Base-by-base conservation (phyloP, 805 yeast species). In the Candida berthetii region DNA sequence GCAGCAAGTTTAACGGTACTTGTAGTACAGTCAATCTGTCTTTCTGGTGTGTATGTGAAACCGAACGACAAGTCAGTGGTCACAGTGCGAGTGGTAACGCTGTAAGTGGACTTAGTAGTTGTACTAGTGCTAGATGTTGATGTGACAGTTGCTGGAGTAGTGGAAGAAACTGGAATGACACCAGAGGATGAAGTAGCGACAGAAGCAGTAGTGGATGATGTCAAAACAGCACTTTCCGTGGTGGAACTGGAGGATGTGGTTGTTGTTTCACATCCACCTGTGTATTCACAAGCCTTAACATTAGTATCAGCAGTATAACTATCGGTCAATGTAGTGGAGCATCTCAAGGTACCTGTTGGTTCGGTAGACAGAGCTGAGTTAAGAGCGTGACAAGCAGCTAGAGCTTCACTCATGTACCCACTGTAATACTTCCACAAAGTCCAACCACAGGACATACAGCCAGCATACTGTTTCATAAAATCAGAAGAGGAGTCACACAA, bases 371-470 rank as follows among this genome's bases (percentile, higher is more conserved):
- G 38, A 17, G 54, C 44, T 29, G n/a, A n/a, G n/a, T n/a, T n/a
- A n/a, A n/a, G n/a, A n/a, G n/a, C n/a, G n/a, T 38, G 16, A 51
- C 70, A 65, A 15, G 54, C 63, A n/a, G 49, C 57, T 31, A 65
- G 48, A 17, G 68, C 60, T 11, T 46, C 31, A 19, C 55, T 43
- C 40, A 64, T 54, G 49, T 48, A 64, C 1, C 43, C 37, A 32
- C 66, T 62, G 48, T 65, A 65, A 49, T 64, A 61, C 37, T 43
- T 43, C 69, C 69, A 65, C 45, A 65, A 46, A 40, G 66, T 62
- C 66, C 70, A 64, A 36, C 68, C 70, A 60, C 70, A 66, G 37
- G 52, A 63, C 48, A 66, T 54, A 54, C 71, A 66, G 6, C 47
- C 46, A 15, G 49, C 46, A 45, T 64, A 62, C 35, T 53, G 48